phyloP scores from a whole-genome alignment of 2,329 filamentous ascomycete species.

The Catunica adiposa region DNA sequence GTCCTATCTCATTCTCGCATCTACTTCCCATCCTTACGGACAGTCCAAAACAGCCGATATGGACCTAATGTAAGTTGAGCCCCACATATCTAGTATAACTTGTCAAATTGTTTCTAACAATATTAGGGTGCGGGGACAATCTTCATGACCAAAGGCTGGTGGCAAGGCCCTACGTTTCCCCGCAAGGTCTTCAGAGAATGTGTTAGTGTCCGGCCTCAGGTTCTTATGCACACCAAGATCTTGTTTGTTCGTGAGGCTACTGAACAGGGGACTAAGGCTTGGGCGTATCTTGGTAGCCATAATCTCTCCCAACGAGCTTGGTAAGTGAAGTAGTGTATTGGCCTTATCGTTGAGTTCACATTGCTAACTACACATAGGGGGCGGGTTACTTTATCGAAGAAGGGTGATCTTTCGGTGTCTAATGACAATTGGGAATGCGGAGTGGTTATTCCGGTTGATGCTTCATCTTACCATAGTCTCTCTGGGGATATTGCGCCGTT shows the following conservation, averaged over 20 bases:
- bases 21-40: conserved; percentile 65
- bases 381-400: conserved; percentile 52
- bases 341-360: background rate
- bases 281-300: conserved; percentile 77
- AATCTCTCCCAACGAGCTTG: conserved; percentile 91
- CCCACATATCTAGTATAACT: background rate
- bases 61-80: conserved; percentile 35
- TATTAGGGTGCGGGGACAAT: conserved; percentile 60
- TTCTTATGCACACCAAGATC: conserved; percentile 83
- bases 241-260: conserved; percentile 29
- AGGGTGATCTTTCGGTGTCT: conserved; percentile 58
- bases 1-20: conserved; percentile 44
- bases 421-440: conserved; percentile 95
- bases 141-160: conserved; percentile 60
- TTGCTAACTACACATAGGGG: conserved; percentile 42
- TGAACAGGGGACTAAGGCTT: conserved; percentile 30
- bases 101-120: conserved; percentile 20
- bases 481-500: conserved; percentile 7
- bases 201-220: conserved; percentile 48
- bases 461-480: background rate
- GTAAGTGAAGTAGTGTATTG: conserved; percentile 32
- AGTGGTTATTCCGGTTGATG: conserved; percentile 50
- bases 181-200: conserved; percentile 57
- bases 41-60: conserved; percentile 47
- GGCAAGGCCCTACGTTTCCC: conserved; percentile 53